These are phyloP conservation scores for Oemleria cerasiformis DNA, from an alignment of 306 rosid genomes.

Conservation along the genomic window DNA sequence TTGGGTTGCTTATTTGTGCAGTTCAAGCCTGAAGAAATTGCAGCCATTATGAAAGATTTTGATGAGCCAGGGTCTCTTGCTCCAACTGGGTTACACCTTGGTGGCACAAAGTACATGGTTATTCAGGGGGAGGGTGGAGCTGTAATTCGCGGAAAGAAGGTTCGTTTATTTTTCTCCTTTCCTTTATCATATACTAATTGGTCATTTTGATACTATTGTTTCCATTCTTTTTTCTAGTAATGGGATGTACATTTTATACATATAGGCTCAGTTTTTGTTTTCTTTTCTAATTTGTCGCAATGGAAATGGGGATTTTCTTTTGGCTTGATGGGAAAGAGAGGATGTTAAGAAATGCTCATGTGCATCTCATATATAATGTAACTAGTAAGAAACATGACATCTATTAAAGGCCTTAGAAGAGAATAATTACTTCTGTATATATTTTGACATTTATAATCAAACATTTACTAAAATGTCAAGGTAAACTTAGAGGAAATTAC, in stretches of 20 bases:
- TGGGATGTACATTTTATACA: no score
- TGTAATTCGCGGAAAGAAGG: conserved; percentile 92
- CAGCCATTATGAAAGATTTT: conserved; percentile 52
- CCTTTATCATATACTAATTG: neutral
- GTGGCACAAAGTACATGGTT: conserved; percentile 82
- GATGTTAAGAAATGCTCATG: neutral
- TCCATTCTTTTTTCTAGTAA: neutral
- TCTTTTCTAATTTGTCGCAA: neutral
- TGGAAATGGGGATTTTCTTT: neutral
- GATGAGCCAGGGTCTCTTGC: conserved; percentile 77
- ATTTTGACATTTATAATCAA: neutral
- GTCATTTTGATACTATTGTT: neutral
- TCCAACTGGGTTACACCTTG: conserved; percentile 67
- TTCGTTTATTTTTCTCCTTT: conserved; percentile 11
- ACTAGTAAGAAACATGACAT: neutral
- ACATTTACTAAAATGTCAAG: neutral
- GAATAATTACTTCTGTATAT: neutral
- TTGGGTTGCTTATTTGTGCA: conserved; percentile 18
- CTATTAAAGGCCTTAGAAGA: neutral
- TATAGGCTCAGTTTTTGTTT: neutral
- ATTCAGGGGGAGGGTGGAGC: conserved; percentile 75
- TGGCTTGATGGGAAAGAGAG: neutral
- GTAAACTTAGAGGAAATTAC: neutral
- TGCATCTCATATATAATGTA: neutral
- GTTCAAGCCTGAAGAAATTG: conserved; percentile 65